These are phyloP conservation scores for Hygrophila difformis DNA, from an alignment of 257 asterid species.

Conservation along the genomic window DNA sequence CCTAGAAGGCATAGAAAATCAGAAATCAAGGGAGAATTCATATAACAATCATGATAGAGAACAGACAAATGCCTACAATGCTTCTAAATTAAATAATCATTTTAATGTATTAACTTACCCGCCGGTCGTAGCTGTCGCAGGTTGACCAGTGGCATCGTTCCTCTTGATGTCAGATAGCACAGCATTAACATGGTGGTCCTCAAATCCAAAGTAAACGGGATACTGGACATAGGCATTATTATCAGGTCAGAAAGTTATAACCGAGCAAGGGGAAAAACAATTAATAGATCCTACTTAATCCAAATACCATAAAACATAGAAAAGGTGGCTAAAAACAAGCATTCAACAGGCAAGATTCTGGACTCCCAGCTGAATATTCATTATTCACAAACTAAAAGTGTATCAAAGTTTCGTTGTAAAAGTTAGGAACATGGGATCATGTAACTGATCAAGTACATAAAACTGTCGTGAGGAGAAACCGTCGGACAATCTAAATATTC, in stretches of 20 bases:
- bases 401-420: constrained; percentile 6
- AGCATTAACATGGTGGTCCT: constrained; percentile 56
- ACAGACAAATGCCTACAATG: neutral
- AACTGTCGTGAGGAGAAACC: constrained; percentile 6
- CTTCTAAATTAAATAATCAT: neutral
- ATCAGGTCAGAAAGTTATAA: constrained; percentile 12
- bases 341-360: neutral
- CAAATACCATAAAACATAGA: neutral
- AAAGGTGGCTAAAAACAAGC: constrained; percentile 6
- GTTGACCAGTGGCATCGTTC: constrained; percentile 86
- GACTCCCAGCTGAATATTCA: neutral
- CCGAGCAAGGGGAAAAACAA: neutral
- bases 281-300: neutral
- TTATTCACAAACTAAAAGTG: neutral
- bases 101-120: constrained; percentile 57
- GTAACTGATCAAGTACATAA: constrained; percentile 8
- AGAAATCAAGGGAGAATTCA: neutral
- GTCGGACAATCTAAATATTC: constrained; percentile 3
- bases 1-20: neutral
- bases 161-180: constrained; percentile 79
- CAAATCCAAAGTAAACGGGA: constrained; percentile 95
- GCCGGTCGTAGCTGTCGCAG: constrained; percentile 96
- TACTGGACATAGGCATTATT: constrained; percentile 50
- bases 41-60: neutral
- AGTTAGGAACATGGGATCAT: constrained; percentile 5